phyloP scores from a whole-genome alignment of 1,284 basidiomycete species.

The Trametes hirsuta region DNA sequence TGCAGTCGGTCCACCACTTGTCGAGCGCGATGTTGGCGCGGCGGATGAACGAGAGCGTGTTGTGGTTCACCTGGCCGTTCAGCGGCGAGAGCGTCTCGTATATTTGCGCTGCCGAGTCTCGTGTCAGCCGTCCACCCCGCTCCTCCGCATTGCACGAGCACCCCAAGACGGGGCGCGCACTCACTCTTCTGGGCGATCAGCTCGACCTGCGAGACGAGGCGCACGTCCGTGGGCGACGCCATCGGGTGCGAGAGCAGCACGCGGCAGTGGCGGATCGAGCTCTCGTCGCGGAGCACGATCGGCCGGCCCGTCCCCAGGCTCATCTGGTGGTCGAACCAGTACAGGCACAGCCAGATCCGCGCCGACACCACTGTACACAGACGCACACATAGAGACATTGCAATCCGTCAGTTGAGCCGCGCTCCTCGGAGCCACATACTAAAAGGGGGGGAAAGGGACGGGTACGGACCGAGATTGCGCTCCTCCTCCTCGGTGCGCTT shows the following conservation, averaged over 20 bases:
- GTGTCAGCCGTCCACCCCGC: conserved; percentile 4
- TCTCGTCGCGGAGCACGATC: conserved; percentile 87
- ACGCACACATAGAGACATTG: not conserved
- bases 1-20: conserved; percentile 89
- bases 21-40: conserved; percentile 84
- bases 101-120: conserved; percentile 72
- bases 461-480: conserved; percentile 70
- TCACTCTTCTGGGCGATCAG: conserved; percentile 89
- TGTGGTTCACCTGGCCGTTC: conserved; percentile 85
- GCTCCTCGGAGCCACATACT: too few species aligned
- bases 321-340: conserved; percentile 94
- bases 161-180: conserved; percentile 20
- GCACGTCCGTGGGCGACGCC: conserved; percentile 86
- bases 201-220: conserved; percentile 86
- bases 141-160: not conserved
- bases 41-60: conserved; percentile 84
- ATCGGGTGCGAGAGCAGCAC: conserved; percentile 82
- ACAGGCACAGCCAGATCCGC: conserved; percentile 92
- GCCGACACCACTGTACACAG: conserved; percentile 76
- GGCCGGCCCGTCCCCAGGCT: conserved; percentile 90
- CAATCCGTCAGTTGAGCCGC: conserved; percentile 9
- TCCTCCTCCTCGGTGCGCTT: conserved; percentile 82
- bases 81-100: conserved; percentile 87
- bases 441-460: not conserved
- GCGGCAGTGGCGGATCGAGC: conserved; percentile 83